Base-by-base conservation (phyloP, 306 rosid species). In the Crotalaria pallida region DNA sequence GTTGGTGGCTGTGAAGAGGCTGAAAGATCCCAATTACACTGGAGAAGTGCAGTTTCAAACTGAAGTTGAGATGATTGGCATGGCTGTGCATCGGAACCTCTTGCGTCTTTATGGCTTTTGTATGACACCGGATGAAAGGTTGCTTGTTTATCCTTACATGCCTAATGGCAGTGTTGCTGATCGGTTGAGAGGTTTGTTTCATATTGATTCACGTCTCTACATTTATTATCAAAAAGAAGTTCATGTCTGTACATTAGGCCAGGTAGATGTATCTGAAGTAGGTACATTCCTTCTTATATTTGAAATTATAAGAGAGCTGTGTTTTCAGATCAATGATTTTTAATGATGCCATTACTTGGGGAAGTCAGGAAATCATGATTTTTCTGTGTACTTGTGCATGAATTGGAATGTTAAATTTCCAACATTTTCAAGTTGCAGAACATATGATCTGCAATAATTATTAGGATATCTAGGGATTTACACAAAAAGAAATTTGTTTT, bases 11-110 rank as follows among this genome's bases (percentile, higher is more conserved):
- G 99, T 94, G 12, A 91, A 94, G 92, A 87, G 97, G 80, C 84
- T 94, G 78, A 91, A 80, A 84, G 99, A 94, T 86, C 97, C 97
- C 58, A 91, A 89, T 75, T 94, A 75, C 83, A 91, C 91, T 1
- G 99, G 99, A 79, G 99, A 91, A 84, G 87, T 94, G 73, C 99
- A 91, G 86, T 94, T 94, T 81, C 99, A 94, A 78, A 94, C 99
- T 23, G 97, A 94, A 79, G 99, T 94, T 69, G 97, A 91, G 84
- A 86, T 91, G 96, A 94, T 94, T 62, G 99, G 99, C 79, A 79
- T 94, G 88, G 99, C 96, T 22, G 87, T 94, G 80, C 97, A 94
- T 68, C 87, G 99, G 17, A 91, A 94, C 74, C 96, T 94, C 80
- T 72, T 94, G 65, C 88, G 87, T 26, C 85, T 94, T 50, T 86